Evolutionary conservation across 2,329 filamentous ascomycete species (phyloP).

Genomic region (Dryadomyces quercus-mongolicae): DNA sequence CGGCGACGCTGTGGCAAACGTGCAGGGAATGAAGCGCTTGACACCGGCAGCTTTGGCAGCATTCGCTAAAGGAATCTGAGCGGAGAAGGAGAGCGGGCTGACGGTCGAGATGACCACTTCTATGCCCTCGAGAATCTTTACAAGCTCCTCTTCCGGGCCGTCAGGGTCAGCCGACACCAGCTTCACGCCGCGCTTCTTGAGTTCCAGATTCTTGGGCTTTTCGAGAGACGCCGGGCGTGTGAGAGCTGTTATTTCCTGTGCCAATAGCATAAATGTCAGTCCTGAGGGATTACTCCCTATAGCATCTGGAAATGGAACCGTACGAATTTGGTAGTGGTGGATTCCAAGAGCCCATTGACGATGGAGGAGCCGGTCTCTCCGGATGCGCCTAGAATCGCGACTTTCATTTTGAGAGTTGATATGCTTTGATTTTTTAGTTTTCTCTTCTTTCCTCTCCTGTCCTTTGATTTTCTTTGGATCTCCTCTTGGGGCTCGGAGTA

Average conservation of each 20-base stretch:
- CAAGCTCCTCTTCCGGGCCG: neutral
- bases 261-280: no score
- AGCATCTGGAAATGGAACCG: neutral
- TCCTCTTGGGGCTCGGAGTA: no score
- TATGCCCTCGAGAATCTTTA: neutral
- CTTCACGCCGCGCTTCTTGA: constrained; percentile 5
- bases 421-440: no score
- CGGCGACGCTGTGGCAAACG: constrained; percentile 7
- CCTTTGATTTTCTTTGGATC: no score
- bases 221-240: neutral
- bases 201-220: constrained; percentile 15
- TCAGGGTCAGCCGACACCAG: neutral
- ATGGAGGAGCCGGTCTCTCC: constrained; percentile 28
- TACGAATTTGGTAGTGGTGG: constrained; percentile 4
- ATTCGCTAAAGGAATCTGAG: constrained; percentile 15
- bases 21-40: constrained; percentile 16
- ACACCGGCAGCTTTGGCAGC: constrained; percentile 19
- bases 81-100: neutral
- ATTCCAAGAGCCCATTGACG: constrained; percentile 17
- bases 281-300: neutral
- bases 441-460: no score
- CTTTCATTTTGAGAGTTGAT: constrained; percentile 13
- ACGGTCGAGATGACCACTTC: neutral
- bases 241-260: constrained; percentile 5
- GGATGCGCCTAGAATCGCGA: constrained; percentile 27